phyloP scores from a whole-genome alignment of 2,329 filamentous ascomycete species.

The Exophiala oligosperma region DNA sequence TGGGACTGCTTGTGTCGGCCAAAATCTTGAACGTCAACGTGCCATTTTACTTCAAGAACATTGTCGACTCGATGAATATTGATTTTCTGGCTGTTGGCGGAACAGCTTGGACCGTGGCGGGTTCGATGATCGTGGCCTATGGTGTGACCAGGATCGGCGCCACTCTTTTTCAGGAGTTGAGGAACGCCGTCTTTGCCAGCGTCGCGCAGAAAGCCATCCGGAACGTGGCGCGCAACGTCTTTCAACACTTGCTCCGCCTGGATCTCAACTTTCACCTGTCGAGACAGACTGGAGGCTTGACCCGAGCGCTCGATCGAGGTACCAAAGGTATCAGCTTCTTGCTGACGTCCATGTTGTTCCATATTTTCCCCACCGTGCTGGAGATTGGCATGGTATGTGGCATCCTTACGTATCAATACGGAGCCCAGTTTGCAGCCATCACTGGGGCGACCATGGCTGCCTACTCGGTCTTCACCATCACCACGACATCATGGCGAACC shows the following conservation, averaged over 20 bases:
- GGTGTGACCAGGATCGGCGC: constrained; percentile 85
- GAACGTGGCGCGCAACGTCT: constrained; percentile 86
- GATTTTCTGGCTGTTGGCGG: constrained; percentile 85
- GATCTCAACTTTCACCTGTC: constrained; percentile 93
- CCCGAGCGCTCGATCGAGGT: constrained; percentile 89
- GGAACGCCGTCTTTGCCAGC: constrained; percentile 94
- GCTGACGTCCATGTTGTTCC: constrained; percentile 97
- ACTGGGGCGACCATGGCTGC: constrained; percentile 88
- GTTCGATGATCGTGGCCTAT: constrained; percentile 86
- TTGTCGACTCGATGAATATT: constrained; percentile 96
- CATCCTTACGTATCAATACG: constrained; percentile 95
- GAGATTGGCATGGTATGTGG: constrained; percentile 96
- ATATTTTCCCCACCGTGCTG: constrained; percentile 87
- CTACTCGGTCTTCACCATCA: constrained; percentile 96
- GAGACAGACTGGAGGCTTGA: constrained; percentile 92
- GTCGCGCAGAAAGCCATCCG: constrained; percentile 97
- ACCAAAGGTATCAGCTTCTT: constrained; percentile 98
- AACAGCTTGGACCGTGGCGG: constrained; percentile 83
- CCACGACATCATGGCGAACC: constrained; percentile 94
- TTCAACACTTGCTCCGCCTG: constrained; percentile 81
- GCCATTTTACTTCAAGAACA: constrained; percentile 98
- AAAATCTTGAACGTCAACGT: constrained; percentile 98
- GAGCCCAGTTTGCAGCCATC: constrained; percentile 84
- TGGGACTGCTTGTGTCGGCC: constrained; percentile 79
- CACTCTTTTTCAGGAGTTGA: constrained; percentile 85